Base-by-base conservation (phyloP, 2,329 filamentous ascomycete species). In the Colletotrichum sidae region DNA sequence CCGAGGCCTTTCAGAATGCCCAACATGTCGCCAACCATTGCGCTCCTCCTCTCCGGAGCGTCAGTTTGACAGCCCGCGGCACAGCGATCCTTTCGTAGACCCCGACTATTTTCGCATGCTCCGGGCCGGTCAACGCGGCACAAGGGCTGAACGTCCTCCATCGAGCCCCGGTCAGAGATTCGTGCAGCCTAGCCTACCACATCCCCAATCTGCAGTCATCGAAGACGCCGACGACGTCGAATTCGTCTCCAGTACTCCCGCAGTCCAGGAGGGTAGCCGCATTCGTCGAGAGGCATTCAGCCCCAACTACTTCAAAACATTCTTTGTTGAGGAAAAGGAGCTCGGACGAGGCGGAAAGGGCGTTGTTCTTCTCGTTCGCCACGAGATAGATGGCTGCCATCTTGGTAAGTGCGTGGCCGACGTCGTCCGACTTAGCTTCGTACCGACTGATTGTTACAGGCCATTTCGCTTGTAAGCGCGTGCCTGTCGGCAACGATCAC, bases 81-180 rank as follows among this genome's bases (percentile, higher is more conserved):
- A 80, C 39, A 77, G 77, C 70, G 85, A 91, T 53, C 86, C 90
- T 61, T 98, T 94, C 75, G 92, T 97, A 71, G 91, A 94, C 72
- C 94, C 94, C 2, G 89, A 94, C 55, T 99, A 99, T 82, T 99
- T 99, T 78, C 93, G 93, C 72, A 94, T 98, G 91, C 89, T 99
- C 45, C 91, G 89, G 78, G 77, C 84, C 72, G 77, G 81, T 76
- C 74, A 81, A 69, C 59, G 74, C 77, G 82, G 77, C 77, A 83
- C 78, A 74, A 81, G 72, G 66, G 77, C 74, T 69, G 80, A 77
- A 72, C 82, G 75, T 69, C 75, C 78, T 13, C 82, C 84, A 0
- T 78, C 84, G 10, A 87, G 83, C 65, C 85, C 86, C 1, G 81
- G 89, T 53, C 82, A 86, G 47, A 80, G 86, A 55, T 76, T 86